phyloP scores from a whole-genome alignment of 1,139 yeast genomes.

The Martiniozyma asiatica region DNA sequence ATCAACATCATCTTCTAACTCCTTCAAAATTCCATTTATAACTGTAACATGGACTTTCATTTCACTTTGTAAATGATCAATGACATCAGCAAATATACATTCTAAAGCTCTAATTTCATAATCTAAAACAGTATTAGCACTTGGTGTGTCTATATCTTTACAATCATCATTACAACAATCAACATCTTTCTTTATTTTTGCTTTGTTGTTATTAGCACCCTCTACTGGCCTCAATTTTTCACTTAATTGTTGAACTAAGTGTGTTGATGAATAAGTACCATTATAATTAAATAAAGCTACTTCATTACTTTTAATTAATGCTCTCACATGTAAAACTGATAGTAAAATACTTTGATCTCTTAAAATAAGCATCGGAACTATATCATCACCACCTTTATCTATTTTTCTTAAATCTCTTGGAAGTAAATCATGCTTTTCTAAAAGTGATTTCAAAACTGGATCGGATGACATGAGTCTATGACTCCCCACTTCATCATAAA shows the following conservation, averaged over 20 bases:
- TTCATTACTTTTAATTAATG: constrained; percentile 67
- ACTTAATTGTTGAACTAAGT: constrained; percentile 79
- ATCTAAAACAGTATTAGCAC: constrained; percentile 16
- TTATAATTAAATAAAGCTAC: constrained; percentile 72
- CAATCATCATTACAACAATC: too few species aligned
- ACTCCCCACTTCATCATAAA: constrained; percentile 63
- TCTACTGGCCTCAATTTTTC: constrained; percentile 43
- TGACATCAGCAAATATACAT: constrained; percentile 72
- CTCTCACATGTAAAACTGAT: constrained; percentile 75
- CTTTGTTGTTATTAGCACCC: constrained; percentile 13
- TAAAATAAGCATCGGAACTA: constrained; percentile 78
- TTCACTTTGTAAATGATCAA: constrained; percentile 77
- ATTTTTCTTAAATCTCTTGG: constrained; percentile 81
- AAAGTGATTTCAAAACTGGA: constrained; percentile 63
- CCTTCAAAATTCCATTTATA: constrained; percentile 69
- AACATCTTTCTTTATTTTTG: too few species aligned
- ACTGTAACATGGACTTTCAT: constrained; percentile 60
- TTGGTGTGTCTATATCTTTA: background rate
- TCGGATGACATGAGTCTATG: constrained; percentile 66
- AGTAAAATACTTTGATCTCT: constrained; percentile 70
- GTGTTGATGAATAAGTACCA: constrained; percentile 46
- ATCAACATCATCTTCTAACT: constrained; percentile 77
- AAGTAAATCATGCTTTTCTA: constrained; percentile 61
- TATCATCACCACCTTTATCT: constrained; percentile 80
- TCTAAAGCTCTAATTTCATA: constrained; percentile 90